Conservation (phyloP, 1,284 basidiomycete genomes). For the Pyrrhoderma lamaoense region DNA sequence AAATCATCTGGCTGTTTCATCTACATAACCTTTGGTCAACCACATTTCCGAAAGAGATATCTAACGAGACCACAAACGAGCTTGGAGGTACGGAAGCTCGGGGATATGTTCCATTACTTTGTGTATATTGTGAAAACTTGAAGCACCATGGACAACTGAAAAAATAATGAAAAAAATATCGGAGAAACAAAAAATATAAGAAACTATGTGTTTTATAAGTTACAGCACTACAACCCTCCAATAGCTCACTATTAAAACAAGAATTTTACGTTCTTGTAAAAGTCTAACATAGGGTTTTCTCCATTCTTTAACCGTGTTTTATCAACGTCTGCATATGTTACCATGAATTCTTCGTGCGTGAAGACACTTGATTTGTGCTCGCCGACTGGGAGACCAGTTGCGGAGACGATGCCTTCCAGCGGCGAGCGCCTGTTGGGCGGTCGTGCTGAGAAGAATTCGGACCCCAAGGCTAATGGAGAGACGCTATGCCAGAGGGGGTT, state of each 20-base stretch:
- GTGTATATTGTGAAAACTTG: slow-evolving; percentile 47
- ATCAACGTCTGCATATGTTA: slow-evolving; percentile 69
- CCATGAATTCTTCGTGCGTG: slow-evolving; percentile 80
- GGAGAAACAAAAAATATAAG: no score
- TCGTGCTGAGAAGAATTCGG: slow-evolving; percentile 60
- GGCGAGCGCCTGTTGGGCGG: slow-evolving; percentile 51
- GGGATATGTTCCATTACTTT: slow-evolving; percentile 83
- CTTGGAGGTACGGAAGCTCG: slow-evolving; percentile 57
- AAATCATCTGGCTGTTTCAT: slow-evolving; percentile 58
- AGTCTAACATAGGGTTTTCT: slow-evolving; percentile 82
- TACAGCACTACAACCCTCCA: background rate
- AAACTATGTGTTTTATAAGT: no score
- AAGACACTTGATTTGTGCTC: slow-evolving; percentile 75
- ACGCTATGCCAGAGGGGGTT: slow-evolving; percentile 45
- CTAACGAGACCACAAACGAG: slow-evolving; percentile 47
- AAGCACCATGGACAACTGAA: background rate
- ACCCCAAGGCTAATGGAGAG: slow-evolving; percentile 46
- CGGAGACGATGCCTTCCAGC: slow-evolving; percentile 58
- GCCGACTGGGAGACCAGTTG: slow-evolving; percentile 72
- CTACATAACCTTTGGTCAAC: slow-evolving; percentile 88
- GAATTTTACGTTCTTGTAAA: slow-evolving; percentile 87
- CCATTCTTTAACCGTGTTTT: slow-evolving; percentile 66
- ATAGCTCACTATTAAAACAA: slow-evolving; percentile 45
- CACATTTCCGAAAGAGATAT: slow-evolving; percentile 79
- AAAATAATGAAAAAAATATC: no score